Evolutionary conservation across 768 basidiomycete species (phyloP).

Genomic region (Clitopilus hobsonii): DNA sequence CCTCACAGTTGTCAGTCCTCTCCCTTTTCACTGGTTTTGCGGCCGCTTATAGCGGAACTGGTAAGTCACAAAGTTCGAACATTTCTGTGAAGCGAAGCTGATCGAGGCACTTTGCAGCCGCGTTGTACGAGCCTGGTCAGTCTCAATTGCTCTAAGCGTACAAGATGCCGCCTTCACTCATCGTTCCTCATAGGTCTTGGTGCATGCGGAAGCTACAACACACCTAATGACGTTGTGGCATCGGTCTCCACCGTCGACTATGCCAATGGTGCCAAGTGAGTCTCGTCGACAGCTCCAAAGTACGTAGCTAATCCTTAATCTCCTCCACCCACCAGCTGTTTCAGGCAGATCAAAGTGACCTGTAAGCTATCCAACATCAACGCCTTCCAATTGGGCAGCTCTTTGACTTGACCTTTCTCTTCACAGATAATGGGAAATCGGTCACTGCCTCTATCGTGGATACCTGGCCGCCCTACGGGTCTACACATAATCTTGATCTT

Average conservation of each 20-base stretch:
- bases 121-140: no score
- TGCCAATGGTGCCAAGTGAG: background rate
- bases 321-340: no score
- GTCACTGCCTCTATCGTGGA: background rate
- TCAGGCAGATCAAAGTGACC: background rate
- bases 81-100: no score
- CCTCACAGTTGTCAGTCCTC: background rate
- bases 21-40: background rate
- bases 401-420: no score
- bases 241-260: background rate
- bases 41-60: background rate
- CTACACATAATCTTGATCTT: background rate
- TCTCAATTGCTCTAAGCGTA: no score
- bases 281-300: no score
- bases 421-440: background rate
- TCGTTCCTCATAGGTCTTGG: background rate
- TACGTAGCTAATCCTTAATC: no score
- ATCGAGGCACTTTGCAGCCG: no score
- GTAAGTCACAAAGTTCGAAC: background rate
- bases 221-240: background rate
- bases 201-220: background rate
- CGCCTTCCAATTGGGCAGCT: no score
- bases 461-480: background rate
- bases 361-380: no score
- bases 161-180: background rate